Evolutionary conservation across 805 yeast species (phyloP).

Genomic region (Cyberlindnera subsufficiens): DNA sequence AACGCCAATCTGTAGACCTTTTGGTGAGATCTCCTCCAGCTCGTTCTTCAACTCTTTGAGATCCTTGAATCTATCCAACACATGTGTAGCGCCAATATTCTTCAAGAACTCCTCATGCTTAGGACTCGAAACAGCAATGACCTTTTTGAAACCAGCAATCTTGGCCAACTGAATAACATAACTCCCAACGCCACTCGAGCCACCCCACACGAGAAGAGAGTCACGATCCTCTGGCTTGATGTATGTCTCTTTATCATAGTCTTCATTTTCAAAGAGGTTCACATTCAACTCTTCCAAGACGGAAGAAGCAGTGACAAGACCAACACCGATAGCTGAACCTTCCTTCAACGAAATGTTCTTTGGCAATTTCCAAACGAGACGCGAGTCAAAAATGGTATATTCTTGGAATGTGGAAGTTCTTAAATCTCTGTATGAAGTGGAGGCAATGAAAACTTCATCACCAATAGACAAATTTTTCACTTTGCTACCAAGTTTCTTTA

Average conservation of each 20-base stretch:
- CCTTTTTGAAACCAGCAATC: slow-evolving; percentile 30
- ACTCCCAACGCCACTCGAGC: slow-evolving; percentile 41
- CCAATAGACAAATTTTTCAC: slow-evolving; percentile 28
- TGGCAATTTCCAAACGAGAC: slow-evolving; percentile 41
- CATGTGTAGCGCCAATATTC: slow-evolving; percentile 37
- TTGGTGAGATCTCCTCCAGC: slow-evolving; percentile 20
- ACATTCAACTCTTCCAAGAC: slow-evolving; percentile 24
- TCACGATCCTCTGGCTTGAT: slow-evolving; percentile 7
- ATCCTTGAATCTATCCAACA: slow-evolving; percentile 30
- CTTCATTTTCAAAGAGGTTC: slow-evolving; percentile 14
- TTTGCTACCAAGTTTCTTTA: slow-evolving; percentile 29
- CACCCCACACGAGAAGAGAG: slow-evolving; percentile 40
- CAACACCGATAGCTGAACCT: slow-evolving; percentile 43
- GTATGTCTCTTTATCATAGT: slow-evolving; percentile 3
- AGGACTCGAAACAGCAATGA: slow-evolving; percentile 38
- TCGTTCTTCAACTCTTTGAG: slow-evolving; percentile 19
- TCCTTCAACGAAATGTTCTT: slow-evolving; percentile 28
- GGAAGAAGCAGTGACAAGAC: slow-evolving; percentile 38
- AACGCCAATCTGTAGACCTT: slow-evolving; percentile 31
- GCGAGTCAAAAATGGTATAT: slow-evolving; percentile 37
- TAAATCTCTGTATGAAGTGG: slow-evolving; percentile 41
- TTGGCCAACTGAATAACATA: slow-evolving; percentile 38
- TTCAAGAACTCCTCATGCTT: slow-evolving; percentile 31
- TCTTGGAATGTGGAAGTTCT: slow-evolving; percentile 44
- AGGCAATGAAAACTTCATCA: slow-evolving; percentile 36